phyloP scores from a whole-genome alignment of 2,329 filamentous ascomycete species.

The Penicillium sp. region DNA sequence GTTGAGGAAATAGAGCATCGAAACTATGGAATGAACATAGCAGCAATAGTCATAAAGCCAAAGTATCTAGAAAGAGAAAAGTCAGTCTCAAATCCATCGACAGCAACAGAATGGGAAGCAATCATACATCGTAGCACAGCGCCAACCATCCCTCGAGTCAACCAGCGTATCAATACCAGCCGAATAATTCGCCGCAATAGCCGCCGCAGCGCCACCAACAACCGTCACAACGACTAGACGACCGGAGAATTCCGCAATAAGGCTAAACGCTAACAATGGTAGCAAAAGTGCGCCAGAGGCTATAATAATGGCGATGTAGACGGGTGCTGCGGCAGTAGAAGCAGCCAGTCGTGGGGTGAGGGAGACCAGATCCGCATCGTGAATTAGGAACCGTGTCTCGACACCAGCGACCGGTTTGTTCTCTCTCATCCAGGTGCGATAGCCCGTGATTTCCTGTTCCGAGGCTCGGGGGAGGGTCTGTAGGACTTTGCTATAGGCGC shows the following conservation, averaged over 20 bases:
- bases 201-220: slow-evolving; percentile 49
- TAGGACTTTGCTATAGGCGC: slow-evolving; percentile 49
- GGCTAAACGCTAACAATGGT: slow-evolving; percentile 59
- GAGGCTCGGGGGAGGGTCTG: slow-evolving; percentile 49
- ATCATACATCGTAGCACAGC: slow-evolving; percentile 40
- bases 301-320: slow-evolving; percentile 46
- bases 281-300: slow-evolving; percentile 55
- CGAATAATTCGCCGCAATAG: slow-evolving; percentile 40
- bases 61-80: slow-evolving; percentile 36
- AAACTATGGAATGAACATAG: slow-evolving; percentile 39
- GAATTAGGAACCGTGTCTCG: slow-evolving; percentile 56
- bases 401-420: slow-evolving; percentile 51
- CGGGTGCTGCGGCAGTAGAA: slow-evolving; percentile 23
- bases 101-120: not conserved
- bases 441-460: slow-evolving; percentile 50
- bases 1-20: not conserved
- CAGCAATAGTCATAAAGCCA: slow-evolving; percentile 41
- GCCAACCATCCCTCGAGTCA: slow-evolving; percentile 43
- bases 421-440: slow-evolving; percentile 55
- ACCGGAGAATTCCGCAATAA: slow-evolving; percentile 58
- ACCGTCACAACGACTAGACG: slow-evolving; percentile 59
- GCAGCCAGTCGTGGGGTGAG: slow-evolving; percentile 27
- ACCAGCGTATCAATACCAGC: slow-evolving; percentile 37
- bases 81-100: slow-evolving; percentile 4
- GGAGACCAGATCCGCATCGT: slow-evolving; percentile 48